Conservation (phyloP, 1,284 basidiomycete species). For the Austroboletus sp. region DNA sequence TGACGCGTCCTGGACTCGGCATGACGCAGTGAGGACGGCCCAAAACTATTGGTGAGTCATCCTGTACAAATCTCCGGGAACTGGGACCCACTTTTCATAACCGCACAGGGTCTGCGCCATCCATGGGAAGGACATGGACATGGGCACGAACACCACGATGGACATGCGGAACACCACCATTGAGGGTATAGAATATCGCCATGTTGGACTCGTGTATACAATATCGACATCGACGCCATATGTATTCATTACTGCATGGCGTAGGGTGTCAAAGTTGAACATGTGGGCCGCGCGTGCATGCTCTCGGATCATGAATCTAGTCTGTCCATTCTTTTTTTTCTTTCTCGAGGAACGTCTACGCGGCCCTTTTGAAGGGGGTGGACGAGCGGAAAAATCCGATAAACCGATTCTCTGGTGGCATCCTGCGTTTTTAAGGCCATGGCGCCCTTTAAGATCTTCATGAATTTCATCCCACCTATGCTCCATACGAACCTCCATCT, state of each 20-base stretch:
- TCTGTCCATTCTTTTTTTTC: no score
- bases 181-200: conserved; percentile 21
- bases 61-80: not conserved
- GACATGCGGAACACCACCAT: conserved; percentile 22
- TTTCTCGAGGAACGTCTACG: no score
- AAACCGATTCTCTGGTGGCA: no score
- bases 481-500: no score
- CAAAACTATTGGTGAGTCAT: conserved; percentile 59
- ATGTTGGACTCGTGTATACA: not conserved
- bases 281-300: not conserved
- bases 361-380: no score
- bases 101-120: conserved; percentile 32
- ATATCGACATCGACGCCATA: not conserved
- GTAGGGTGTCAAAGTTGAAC: not conserved
- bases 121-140: conserved; percentile 52
- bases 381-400: no score
- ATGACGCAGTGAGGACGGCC: conserved; percentile 56
- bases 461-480: no score
- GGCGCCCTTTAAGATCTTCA: no score
- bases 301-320: no score
- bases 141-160: conserved; percentile 33
- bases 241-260: not conserved
- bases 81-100: not conserved
- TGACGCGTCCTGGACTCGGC: conserved; percentile 1
- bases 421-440: no score